Evolutionary conservation across 2,329 filamentous ascomycete genomes (phyloP).

Genomic region (Cladophialophora chaetospira): DNA sequence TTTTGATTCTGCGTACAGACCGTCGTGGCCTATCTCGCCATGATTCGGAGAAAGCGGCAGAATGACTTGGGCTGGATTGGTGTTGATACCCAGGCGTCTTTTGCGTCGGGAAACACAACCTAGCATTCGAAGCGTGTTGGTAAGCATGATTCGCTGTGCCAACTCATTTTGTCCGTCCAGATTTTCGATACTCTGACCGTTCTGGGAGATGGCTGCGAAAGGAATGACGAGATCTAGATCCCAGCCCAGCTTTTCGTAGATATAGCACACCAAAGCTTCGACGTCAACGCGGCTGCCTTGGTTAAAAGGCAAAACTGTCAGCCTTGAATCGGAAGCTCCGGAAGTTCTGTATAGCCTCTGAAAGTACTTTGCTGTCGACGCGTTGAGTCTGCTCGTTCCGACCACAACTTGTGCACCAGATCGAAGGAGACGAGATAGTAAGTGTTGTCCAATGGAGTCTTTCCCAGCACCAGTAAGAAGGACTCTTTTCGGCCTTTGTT

Average conservation of each 20-base stretch:
- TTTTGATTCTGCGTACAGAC: conserved; percentile 50
- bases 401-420: conserved; percentile 51
- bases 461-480: conserved; percentile 58
- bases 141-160: conserved; percentile 45
- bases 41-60: conserved; percentile 50
- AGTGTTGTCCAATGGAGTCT: conserved; percentile 56
- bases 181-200: conserved; percentile 38
- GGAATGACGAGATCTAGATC: conserved; percentile 47
- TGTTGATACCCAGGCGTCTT: conserved; percentile 34
- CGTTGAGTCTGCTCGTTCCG: conserved; percentile 42
- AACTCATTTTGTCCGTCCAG: conserved; percentile 42
- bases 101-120: conserved; percentile 41
- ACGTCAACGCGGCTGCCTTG: conserved; percentile 45
- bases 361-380: conserved; percentile 38
- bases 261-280: conserved; percentile 41
- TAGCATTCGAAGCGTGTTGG: conserved; percentile 43
- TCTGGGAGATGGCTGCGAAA: conserved; percentile 47
- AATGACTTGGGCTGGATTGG: conserved; percentile 44
- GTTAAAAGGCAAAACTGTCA: conserved; percentile 46
- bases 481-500: conserved; percentile 36
- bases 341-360: conserved; percentile 40
- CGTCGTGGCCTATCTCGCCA: conserved; percentile 47
- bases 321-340: conserved; percentile 39
- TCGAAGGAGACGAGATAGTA: conserved; percentile 56
- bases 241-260: conserved; percentile 39